Evolutionary conservation across 768 basidiomycete genomes (phyloP).

Genomic region (Suillus clintonianus): DNA sequence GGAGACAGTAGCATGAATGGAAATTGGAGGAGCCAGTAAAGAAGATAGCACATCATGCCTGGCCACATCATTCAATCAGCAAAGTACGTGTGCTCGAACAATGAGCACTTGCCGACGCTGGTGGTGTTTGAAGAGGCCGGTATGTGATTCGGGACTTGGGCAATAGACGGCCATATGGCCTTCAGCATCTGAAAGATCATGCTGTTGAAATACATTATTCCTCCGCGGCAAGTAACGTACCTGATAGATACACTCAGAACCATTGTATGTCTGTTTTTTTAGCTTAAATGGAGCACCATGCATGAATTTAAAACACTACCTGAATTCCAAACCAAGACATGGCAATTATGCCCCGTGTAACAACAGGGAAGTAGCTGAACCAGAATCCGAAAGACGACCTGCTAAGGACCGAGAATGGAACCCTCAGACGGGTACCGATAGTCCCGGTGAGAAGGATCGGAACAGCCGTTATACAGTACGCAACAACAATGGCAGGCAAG

Average conservation of each 20-base stretch:
- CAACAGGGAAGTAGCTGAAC: conserved; percentile 83
- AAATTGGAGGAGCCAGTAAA: conserved; percentile 79
- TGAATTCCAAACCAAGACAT: conserved; percentile 86
- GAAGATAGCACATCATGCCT: conserved; percentile 76
- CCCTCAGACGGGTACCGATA: conserved; percentile 72
- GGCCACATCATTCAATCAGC: not conserved
- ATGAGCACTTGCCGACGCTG: conserved; percentile 47
- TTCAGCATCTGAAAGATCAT: conserved; percentile 55
- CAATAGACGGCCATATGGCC: conserved; percentile 79
- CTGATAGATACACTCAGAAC: conserved; percentile 78
- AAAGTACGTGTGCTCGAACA: not conserved
- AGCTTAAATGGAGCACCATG: not conserved
- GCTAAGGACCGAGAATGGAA: conserved; percentile 78
- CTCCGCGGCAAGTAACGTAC: conserved; percentile 15
- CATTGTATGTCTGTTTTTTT: conserved; percentile 46
- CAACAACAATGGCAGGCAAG: conserved; percentile 68
- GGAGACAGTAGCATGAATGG: conserved; percentile 78
- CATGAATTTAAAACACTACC: conserved; percentile 32
- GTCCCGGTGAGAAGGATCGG: conserved; percentile 81
- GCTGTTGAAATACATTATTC: not conserved
- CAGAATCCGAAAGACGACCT: conserved; percentile 88
- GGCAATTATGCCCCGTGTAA: conserved; percentile 73
- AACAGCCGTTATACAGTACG: conserved; percentile 69
- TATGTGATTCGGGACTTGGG: conserved; percentile 64
- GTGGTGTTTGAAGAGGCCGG: conserved; percentile 61